Conservation (phyloP, 1,284 basidiomycete species). For the Amylostereum chailletii region DNA sequence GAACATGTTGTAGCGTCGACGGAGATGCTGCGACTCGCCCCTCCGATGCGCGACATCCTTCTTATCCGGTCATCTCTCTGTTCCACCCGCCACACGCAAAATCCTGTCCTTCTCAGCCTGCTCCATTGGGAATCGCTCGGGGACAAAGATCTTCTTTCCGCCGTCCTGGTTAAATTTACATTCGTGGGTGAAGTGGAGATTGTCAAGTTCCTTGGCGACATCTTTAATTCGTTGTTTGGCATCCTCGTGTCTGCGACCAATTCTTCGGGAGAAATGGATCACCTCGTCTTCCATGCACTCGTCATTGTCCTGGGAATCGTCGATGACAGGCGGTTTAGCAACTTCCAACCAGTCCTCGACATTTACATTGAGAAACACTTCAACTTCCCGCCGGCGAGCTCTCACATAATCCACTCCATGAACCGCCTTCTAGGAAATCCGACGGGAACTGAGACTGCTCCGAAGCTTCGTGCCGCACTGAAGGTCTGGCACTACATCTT, state of each 20-base stretch:
- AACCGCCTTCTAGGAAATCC: constrained; percentile 75
- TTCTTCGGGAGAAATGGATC: constrained; percentile 73
- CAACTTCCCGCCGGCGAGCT: constrained; percentile 67
- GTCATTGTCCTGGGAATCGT: constrained; percentile 87
- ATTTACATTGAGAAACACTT: constrained; percentile 92
- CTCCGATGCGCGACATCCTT: constrained; percentile 71
- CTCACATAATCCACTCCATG: constrained; percentile 82
- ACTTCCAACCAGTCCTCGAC: constrained; percentile 90
- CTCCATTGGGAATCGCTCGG: constrained; percentile 76
- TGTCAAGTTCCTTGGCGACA: constrained; percentile 88
- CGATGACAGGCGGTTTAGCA: constrained; percentile 91
- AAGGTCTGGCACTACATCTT: constrained; percentile 98
- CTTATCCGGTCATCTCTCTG: constrained; percentile 85
- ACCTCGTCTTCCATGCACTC: constrained; percentile 83
- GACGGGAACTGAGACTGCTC: constrained; percentile 65
- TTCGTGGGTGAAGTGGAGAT: constrained; percentile 92
- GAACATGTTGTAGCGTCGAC: constrained; percentile 54
- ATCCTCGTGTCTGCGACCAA: constrained; percentile 77
- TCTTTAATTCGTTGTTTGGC: constrained; percentile 90
- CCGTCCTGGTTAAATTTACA: constrained; percentile 78
- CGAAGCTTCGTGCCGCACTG: constrained; percentile 76
- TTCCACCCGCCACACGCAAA: constrained; percentile 91
- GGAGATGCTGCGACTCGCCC: constrained; percentile 57
- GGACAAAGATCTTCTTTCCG: constrained; percentile 62
- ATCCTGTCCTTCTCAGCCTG: constrained; percentile 76